A percentile compares a stretch with the other conserved stretches of the same genome.
These are phyloP conservation scores for Silybum marianum DNA, from an alignment of 129 eudicot species.

Conservation along the genomic window DNA sequence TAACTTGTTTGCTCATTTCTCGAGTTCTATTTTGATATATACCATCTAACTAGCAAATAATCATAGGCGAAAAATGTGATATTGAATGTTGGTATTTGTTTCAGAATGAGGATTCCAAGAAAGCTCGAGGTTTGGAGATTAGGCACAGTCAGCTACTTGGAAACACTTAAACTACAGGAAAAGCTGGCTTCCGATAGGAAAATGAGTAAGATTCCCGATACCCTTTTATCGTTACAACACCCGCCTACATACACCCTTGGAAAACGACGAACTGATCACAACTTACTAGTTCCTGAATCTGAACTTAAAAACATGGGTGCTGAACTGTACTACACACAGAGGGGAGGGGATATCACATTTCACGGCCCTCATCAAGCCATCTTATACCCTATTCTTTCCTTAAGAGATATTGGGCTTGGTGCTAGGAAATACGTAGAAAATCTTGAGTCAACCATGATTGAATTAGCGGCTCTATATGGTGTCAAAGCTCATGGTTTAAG, in stretches of 20 bases:
- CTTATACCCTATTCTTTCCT: constrained; percentile 76
- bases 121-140: constrained; percentile 63
- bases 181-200: constrained; percentile 60
- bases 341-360: constrained; percentile 96
- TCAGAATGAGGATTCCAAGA: constrained; percentile 46
- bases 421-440: constrained; percentile 92
- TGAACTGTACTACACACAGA: constrained; percentile 70
- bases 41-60: background rate
- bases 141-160: constrained; percentile 56
- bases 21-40: background rate
- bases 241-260: constrained; percentile 85
- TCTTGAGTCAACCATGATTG: constrained; percentile 87
- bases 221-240: constrained; percentile 65
- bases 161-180: constrained; percentile 71
- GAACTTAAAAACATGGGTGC: constrained; percentile 66
- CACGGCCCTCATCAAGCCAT: constrained; percentile 97
- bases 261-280: constrained; percentile 70
- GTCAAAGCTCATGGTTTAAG: constrained; percentile 71
- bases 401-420: constrained; percentile 78
- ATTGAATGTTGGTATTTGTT: background rate
- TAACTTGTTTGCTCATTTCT: background rate
- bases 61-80: background rate
- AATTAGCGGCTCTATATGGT: constrained; percentile 75
- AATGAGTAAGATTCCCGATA: constrained; percentile 54
- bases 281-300: constrained; percentile 54